These are phyloP conservation scores for Tolypocladium endophyticum DNA, from an alignment of 2,329 filamentous ascomycete genomes.

Conservation along the genomic window DNA sequence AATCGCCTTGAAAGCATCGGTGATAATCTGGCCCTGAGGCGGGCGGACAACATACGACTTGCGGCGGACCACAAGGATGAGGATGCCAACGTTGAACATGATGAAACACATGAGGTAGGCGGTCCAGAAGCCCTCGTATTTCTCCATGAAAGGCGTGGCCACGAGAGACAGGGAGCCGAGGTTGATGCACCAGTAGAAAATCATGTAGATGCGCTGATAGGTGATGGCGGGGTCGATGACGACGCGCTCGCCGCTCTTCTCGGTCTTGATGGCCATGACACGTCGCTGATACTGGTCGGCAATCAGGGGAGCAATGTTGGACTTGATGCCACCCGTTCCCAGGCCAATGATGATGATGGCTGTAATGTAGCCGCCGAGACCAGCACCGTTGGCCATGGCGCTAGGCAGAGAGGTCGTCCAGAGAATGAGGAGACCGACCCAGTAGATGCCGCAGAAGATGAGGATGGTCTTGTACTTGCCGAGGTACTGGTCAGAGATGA, in stretches of 20 bases:
- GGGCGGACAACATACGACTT: slow-evolving; percentile 40
- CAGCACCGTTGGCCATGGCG: slow-evolving; percentile 23
- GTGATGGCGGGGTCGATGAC: slow-evolving; percentile 58
- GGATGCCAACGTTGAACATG: slow-evolving; percentile 52
- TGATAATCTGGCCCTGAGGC: slow-evolving; percentile 52
- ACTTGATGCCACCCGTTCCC: slow-evolving; percentile 61
- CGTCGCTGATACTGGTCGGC: slow-evolving; percentile 55
- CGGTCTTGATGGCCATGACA: slow-evolving; percentile 36
- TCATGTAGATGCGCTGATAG: slow-evolving; percentile 59
- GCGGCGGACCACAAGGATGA: slow-evolving; percentile 35
- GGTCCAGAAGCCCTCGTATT: slow-evolving; percentile 56
- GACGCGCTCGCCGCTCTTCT: slow-evolving; percentile 44
- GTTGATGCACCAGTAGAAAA: slow-evolving; percentile 68
- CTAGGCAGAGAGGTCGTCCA: slow-evolving; percentile 36
- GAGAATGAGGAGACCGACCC: slow-evolving; percentile 43
- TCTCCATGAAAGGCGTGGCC: slow-evolving; percentile 58
- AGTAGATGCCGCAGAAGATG: slow-evolving; percentile 46
- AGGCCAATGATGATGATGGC: slow-evolving; percentile 53
- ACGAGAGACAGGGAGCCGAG: slow-evolving; percentile 59
- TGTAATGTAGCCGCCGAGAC: slow-evolving; percentile 40
- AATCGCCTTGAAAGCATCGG: slow-evolving; percentile 47
- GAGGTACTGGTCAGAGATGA: slow-evolving; percentile 46
- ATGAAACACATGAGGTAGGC: slow-evolving; percentile 48
- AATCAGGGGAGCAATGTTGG: slow-evolving; percentile 48
- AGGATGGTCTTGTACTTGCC: slow-evolving; percentile 54